These are phyloP conservation scores for Phytophthora nicotianae DNA, from an alignment of 352 stramenopile genomes.

Conservation along the genomic window DNA sequence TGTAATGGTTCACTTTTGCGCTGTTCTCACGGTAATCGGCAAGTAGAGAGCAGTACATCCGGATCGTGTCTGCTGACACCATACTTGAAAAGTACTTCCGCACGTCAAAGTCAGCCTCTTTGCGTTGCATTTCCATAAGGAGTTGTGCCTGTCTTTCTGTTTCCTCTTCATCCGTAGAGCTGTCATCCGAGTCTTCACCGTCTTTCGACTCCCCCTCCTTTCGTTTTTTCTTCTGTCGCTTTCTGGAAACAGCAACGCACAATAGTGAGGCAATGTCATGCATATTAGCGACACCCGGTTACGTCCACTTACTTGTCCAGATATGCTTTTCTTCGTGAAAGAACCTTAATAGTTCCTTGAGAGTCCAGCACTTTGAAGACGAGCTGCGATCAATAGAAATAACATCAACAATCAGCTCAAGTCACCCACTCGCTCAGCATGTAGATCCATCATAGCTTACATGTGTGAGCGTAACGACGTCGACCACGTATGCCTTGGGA, in stretches of 20 bases:
- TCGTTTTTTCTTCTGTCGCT: constrained; percentile 54
- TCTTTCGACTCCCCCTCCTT: constrained; percentile 34
- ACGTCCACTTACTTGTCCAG: constrained; percentile 50
- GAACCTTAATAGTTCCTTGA: constrained; percentile 86
- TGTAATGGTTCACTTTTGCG: constrained; percentile 88
- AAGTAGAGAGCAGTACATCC: constrained; percentile 85
- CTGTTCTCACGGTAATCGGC: constrained; percentile 76
- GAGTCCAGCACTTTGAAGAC: constrained; percentile 88
- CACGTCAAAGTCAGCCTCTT: constrained; percentile 87
- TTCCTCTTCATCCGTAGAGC: constrained; percentile 80
- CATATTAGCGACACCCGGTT: not conserved
- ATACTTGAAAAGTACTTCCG: constrained; percentile 84
- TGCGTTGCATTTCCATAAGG: constrained; percentile 85
- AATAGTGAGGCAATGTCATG: constrained; percentile 8
- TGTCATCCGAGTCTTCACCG: constrained; percentile 48
- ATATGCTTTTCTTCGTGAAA: constrained; percentile 71
- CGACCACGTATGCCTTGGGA: constrained; percentile 63
- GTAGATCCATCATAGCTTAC: constrained; percentile 41
- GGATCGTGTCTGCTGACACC: constrained; percentile 79
- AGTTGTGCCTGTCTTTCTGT: constrained; percentile 68
- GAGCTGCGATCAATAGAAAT: constrained; percentile 43
- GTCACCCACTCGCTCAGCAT: not conserved
- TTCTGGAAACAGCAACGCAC: constrained; percentile 29
- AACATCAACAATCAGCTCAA: constrained; percentile 12
- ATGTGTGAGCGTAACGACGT: constrained; percentile 88